Percentiles rank a stretch among this genome's conserved stretches.
phyloP scores from a whole-genome alignment of 208 protist genomes.

The Trypanosoma cruzi region DNA sequence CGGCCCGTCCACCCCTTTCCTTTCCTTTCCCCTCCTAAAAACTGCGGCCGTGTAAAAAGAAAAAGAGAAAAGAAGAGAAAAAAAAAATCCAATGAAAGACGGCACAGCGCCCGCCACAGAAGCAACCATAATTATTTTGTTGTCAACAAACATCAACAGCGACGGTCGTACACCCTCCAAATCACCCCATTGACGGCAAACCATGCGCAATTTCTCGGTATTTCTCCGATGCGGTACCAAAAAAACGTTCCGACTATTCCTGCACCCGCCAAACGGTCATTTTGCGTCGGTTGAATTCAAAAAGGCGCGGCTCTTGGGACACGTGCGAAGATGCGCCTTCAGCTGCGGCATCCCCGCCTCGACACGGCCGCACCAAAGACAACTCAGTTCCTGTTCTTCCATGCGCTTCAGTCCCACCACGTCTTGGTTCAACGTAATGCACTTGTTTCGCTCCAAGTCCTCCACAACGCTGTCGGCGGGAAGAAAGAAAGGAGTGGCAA shows the following conservation, averaged over 20 bases:
- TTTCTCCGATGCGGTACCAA: too few species aligned
- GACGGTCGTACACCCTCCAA: neutral
- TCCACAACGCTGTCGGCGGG: constrained; percentile 53
- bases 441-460: constrained; percentile 62
- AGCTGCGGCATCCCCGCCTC: constrained; percentile 59
- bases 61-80: neutral
- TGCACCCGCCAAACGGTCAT: neutral
- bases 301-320: constrained; percentile 45
- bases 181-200: too few species aligned
- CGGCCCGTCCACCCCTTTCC: too few species aligned
- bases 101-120: neutral
- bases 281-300: constrained; percentile 3
- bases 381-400: constrained; percentile 76
- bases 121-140: neutral
- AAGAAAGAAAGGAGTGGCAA: constrained; percentile 89
- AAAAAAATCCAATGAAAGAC: neutral
- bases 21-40: neutral
- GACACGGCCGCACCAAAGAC: constrained; percentile 78
- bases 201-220: too few species aligned
- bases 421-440: constrained; percentile 74
- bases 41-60: neutral
- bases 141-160: neutral
- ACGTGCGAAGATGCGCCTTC: constrained; percentile 63
- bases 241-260: neutral
- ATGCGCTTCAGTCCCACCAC: constrained; percentile 49